Percentiles rank a stretch among this genome's conserved stretches.
These are phyloP conservation scores for Trametopsis cervina DNA, from an alignment of 768 basidiomycete genomes.

Conservation along the genomic window DNA sequence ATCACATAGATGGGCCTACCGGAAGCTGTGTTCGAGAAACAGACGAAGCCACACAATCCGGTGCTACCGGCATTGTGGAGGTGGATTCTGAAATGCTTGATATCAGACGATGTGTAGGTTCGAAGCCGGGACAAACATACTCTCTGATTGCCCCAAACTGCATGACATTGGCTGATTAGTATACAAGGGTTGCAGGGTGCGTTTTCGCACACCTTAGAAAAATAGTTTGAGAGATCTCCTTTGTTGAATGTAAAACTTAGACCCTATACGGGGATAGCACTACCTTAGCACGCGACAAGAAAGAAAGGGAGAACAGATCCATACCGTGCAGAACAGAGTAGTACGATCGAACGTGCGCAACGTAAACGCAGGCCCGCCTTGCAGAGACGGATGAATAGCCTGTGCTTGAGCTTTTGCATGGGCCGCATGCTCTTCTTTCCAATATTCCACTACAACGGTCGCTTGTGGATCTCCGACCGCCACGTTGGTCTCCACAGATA, in stretches of 20 bases:
- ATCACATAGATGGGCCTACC: neutral
- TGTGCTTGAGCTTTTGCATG: neutral
- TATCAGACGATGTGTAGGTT: neutral
- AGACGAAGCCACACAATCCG: slow-evolving; percentile 5
- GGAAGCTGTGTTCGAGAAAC: neutral
- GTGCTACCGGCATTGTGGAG: neutral
- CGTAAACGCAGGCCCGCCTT: neutral
- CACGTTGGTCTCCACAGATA: slow-evolving; percentile 1
- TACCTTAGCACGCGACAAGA: neutral
- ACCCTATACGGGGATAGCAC: neutral
- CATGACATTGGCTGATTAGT: too few relatives aligned
- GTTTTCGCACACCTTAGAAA: neutral
- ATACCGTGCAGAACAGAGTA: slow-evolving; percentile 6
- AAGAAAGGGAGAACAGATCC: neutral
- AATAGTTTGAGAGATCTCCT: neutral
- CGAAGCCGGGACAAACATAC: too few relatives aligned
- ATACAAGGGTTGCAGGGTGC: neutral
- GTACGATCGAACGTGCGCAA: slow-evolving; percentile 5
- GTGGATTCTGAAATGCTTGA: neutral
- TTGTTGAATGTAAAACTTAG: neutral
- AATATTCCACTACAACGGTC: slow-evolving; percentile 7
- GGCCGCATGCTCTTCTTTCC: slow-evolving; percentile 5
- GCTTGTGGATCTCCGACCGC: neutral
- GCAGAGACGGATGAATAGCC: neutral
- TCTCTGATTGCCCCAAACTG: slow-evolving; percentile 1